A percentile compares a stretch with the other conserved stretches of the same genome.
These are phyloP conservation scores for Termitomyces sp. DNA, from an alignment of 768 basidiomycete genomes.

Conservation along the genomic window DNA sequence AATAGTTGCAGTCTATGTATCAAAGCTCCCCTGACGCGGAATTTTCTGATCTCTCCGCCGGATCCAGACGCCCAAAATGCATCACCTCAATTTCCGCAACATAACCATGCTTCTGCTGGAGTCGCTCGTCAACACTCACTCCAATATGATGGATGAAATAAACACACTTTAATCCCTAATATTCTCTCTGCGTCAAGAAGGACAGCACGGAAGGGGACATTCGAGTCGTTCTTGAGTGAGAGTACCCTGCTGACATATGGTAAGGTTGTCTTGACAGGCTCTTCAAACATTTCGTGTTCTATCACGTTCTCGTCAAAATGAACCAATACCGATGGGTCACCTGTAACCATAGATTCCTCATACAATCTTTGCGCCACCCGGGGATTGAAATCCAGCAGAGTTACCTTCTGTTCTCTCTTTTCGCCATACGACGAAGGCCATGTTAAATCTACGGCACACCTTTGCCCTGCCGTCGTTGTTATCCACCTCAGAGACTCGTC, in stretches of 20 bases:
- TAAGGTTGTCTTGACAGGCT: not conserved
- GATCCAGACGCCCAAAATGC: not conserved
- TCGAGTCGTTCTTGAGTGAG: not conserved
- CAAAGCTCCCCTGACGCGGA: not conserved
- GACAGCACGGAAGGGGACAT: not conserved
- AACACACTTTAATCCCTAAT: not conserved
- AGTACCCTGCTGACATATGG: not conserved
- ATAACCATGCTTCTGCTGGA: too few relatives aligned
- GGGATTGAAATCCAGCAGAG: slow-evolving; percentile 1
- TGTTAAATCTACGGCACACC: not conserved
- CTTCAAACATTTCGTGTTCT: not conserved
- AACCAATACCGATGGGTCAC: not conserved
- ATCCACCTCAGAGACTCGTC: not conserved
- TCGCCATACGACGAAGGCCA: not conserved
- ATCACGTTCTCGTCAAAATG: not conserved
- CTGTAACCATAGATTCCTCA: not conserved
- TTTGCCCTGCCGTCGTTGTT: slow-evolving; percentile 1
- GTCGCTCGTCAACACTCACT: too few relatives aligned
- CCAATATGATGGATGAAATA: too few relatives aligned
- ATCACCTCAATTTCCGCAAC: too few relatives aligned
- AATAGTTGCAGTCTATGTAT: not conserved
- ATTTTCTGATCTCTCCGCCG: not conserved
- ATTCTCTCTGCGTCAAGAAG: not conserved
- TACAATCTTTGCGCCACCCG: not conserved
- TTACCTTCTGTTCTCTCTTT: not conserved